Base-by-base conservation (phyloP, 2,329 filamentous ascomycete species). In the Sporothrix pallida region DNA sequence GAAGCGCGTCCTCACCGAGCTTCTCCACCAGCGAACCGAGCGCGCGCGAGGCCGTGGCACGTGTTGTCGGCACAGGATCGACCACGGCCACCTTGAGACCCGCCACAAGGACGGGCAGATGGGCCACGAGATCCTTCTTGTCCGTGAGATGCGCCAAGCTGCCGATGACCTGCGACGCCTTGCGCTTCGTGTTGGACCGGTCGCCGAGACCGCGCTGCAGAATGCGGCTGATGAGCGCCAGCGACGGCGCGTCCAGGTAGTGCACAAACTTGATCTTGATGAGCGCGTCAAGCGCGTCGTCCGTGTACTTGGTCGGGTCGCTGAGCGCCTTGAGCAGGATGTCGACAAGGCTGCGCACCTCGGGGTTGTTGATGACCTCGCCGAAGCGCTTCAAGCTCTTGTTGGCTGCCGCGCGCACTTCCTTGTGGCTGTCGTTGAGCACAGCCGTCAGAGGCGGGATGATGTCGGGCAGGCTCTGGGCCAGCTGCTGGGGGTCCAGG, bases 251-350 rank as follows among this genome's bases (percentile, higher is more conserved):
- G 82, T 99, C 96, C n/a, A 99, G 88, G 80, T 98, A 99, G 83
- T 99, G 96, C 15, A 98, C 91, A 80, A 99, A 99, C 68, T 94
- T 94, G n/a, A 99, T 93, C 84, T 97, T 98, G 85, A 99, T 98
- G 74, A 99, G 88, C 0, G 94, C 87, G 81, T 99, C 95, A 75
- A 99, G 86, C 17, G 96, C 96, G 77, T 97, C 93, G 79, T 99
- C 95, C 0, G 97, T 99, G 83, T 97, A 94, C 81, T 96, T 98
- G 0, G 95, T 99, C 1, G 96, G 95, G 81, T 99, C 96, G 79
- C 96, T 99, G 74, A 99, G 89, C 75, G 96, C 97, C 83, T 98
- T 98, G 78, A 99, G 90, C 48, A 99, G 88, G 73, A 98, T 92
- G 78, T 92, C 91, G 74, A 98, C 95, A 15, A 98, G 87, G 76